These are phyloP conservation scores for Dothideomycetes sp. DNA, from an alignment of 2,329 filamentous ascomycete genomes.

Conservation along the genomic window DNA sequence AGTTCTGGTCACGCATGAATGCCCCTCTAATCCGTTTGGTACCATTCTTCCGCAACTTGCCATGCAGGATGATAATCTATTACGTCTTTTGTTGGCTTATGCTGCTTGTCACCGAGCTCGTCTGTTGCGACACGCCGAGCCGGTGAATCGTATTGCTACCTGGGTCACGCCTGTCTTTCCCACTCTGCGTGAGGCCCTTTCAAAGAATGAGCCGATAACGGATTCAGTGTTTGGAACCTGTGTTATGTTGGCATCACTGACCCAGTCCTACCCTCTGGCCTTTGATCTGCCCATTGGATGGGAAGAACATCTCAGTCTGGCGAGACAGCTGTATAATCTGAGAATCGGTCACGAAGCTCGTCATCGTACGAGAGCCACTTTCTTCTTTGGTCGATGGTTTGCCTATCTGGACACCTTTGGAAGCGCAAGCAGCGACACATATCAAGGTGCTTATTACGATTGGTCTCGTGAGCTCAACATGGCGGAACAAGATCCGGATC, in stretches of 20 bases:
- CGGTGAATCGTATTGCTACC: conserved; percentile 64
- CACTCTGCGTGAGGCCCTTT: conserved; percentile 58
- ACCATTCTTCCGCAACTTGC: conserved; percentile 58
- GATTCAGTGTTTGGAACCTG: conserved; percentile 68
- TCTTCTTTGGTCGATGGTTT: conserved; percentile 75
- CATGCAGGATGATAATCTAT: conserved; percentile 57
- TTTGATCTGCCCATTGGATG: conserved; percentile 72
- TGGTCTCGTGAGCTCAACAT: conserved; percentile 11
- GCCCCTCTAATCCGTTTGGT: conserved; percentile 51
- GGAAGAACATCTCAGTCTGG: conserved; percentile 69
- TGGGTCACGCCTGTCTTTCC: conserved; percentile 77
- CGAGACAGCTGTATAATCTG: conserved; percentile 42
- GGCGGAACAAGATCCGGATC: conserved; percentile 1
- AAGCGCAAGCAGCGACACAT: conserved; percentile 51
- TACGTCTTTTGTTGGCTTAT: conserved; percentile 71
- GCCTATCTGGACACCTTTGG: conserved; percentile 75
- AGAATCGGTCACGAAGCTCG: conserved; percentile 50
- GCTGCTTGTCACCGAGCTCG: conserved; percentile 73
- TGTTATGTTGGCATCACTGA: conserved; percentile 75
- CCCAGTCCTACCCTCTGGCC: conserved; percentile 72
- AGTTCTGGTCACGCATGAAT: conserved; percentile 54
- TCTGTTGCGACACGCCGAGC: conserved; percentile 63
- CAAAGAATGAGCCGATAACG: conserved; percentile 51
- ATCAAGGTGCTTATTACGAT: conserved; percentile 6
- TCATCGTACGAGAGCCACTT: conserved; percentile 53